Base-by-base conservation (phyloP, 192 early-diverging fungal species). In the Coemansia biformis region DNA sequence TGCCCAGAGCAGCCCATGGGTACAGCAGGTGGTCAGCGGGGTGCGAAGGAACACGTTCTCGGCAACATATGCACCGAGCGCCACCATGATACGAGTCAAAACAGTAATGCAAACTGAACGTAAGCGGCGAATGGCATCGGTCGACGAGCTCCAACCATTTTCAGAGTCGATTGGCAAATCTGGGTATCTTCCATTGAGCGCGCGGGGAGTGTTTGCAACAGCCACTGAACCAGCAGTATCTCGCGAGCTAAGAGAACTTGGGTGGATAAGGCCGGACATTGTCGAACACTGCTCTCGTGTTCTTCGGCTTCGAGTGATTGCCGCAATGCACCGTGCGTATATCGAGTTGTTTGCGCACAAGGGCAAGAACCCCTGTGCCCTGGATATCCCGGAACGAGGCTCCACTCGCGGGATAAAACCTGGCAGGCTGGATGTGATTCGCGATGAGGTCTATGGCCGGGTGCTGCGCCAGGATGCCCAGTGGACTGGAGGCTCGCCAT, bases 241-340 rank as follows among this genome's bases (percentile, higher is more conserved):
- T 14, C 14, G 19, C 10, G 11, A 30, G 29, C 8, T 43, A 5
- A 3, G 13, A 1, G 62, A 57, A 1, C 21, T 51, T 1, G 69
- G 69, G 0, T 53, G 38, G 46, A 8, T 65, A 0, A 53, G 69
- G 0, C 43, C 53, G 0, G 69, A 73, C 39, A 34, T 65, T 4
- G 62, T 60, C 9, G 69, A 73, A 30, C 69, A 73, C 30, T 51
- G 51, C 22, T 36, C 56, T 2, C 43, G 54, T 5, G 62, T 73
- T 0, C n/a, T 73, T 40, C 11, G 62, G 0, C 38, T 73, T 1
- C 38, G 69, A 0, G 36, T 28, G 2, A 17, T 61, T 1, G 28
- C 51, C 12, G 48, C 32, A 13, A 42, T 73, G 50, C 69, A 73
- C 22, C 41, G 57, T 0, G 40, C 62, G 15, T 29, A 39, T 4